These are phyloP conservation scores for Exophiala xenobiotica DNA, from an alignment of 2,329 filamentous ascomycete genomes.

Conservation along the genomic window DNA sequence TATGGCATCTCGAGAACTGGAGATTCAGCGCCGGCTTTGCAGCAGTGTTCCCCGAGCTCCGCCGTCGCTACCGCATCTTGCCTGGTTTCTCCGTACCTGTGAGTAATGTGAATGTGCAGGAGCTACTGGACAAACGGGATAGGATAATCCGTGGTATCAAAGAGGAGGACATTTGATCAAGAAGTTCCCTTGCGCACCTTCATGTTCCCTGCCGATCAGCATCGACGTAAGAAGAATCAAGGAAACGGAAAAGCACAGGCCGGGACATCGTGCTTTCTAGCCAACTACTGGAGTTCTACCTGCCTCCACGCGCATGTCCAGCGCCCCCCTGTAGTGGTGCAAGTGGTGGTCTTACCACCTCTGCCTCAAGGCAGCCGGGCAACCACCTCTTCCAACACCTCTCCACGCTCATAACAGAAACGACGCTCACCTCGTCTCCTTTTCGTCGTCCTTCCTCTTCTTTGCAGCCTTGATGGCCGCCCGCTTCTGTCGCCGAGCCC, in stretches of 20 bases:
- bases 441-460: neutral
- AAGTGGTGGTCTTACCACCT: too few species aligned
- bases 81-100: neutral
- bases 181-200: neutral
- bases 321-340: too few species aligned
- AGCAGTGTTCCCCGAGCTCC: conserved; percentile 30
- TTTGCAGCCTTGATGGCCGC: conserved; percentile 1
- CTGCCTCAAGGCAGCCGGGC: neutral
- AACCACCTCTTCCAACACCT: neutral
- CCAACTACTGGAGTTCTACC: too few species aligned
- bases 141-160: neutral
- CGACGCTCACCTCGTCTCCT: too few species aligned
- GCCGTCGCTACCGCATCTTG: conserved; percentile 4
- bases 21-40: conserved; percentile 27
- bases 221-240: neutral
- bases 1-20: conserved; percentile 1
- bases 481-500: neutral
- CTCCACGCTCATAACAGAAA: too few species aligned
- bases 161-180: neutral
- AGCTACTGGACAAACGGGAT: neutral
- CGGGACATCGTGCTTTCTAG: too few species aligned
- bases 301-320: too few species aligned
- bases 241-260: too few species aligned
- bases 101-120: neutral
- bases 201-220: neutral